Conservation (phyloP, 2,329 filamentous ascomycete genomes). For the Cytospora piceicola region DNA sequence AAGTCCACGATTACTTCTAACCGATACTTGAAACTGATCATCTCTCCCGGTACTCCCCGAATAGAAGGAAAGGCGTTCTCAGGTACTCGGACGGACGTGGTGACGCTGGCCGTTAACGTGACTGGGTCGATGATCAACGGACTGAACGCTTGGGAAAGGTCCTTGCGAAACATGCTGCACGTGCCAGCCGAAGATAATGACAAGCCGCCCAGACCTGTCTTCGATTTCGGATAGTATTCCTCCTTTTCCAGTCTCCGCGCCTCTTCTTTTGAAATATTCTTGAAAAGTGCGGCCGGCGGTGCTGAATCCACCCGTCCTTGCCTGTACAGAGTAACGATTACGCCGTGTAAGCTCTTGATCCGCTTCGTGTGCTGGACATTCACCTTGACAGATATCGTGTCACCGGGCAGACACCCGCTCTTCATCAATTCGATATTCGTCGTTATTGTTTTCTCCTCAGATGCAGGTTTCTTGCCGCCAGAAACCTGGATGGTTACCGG, state of each 20-base stretch:
- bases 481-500: slow-evolving; percentile 48
- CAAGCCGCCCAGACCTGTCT: slow-evolving; percentile 82
- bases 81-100: slow-evolving; percentile 81
- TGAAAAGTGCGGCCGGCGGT: slow-evolving; percentile 56
- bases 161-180: slow-evolving; percentile 92
- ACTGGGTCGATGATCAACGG: slow-evolving; percentile 85
- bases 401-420: slow-evolving; percentile 84
- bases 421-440: slow-evolving; percentile 82
- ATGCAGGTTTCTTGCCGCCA: slow-evolving; percentile 45
- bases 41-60: slow-evolving; percentile 81
- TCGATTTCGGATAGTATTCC: slow-evolving; percentile 84
- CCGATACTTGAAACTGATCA: slow-evolving; percentile 95
- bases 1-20: slow-evolving; percentile 92
- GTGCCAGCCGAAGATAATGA: slow-evolving; percentile 85
- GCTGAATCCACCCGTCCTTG: slow-evolving; percentile 87
- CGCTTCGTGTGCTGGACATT: slow-evolving; percentile 85
- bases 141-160: slow-evolving; percentile 85
- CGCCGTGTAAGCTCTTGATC: slow-evolving; percentile 87
- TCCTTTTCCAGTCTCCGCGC: slow-evolving; percentile 74
- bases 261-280: slow-evolving; percentile 61
- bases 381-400: slow-evolving; percentile 78
- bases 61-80: slow-evolving; percentile 94
- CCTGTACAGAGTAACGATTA: slow-evolving; percentile 90
- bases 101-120: slow-evolving; percentile 78
- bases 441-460: slow-evolving; percentile 76